phyloP scores from a whole-genome alignment of 495 filamentous ascomycete species.

The Chaetomium fimeti region DNA sequence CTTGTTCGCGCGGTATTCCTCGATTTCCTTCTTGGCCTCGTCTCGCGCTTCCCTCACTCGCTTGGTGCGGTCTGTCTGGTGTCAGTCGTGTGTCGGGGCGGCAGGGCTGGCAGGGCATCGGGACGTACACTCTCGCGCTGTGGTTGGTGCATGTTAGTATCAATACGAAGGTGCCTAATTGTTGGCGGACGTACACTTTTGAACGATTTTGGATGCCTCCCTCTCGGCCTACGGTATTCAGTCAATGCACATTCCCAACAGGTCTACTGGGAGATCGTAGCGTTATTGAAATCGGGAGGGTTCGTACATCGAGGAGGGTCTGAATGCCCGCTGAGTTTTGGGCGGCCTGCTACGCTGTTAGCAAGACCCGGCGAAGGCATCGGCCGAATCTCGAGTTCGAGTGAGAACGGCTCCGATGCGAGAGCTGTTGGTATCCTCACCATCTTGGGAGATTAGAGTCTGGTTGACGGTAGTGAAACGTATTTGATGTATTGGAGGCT shows the following conservation, averaged over 20 bases:
- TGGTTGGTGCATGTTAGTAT: slow-evolving; percentile 16
- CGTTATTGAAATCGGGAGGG: slow-evolving; percentile 3
- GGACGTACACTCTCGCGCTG: slow-evolving; percentile 47
- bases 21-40: slow-evolving; percentile 97
- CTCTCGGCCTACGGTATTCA: slow-evolving; percentile 72
- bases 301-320: slow-evolving; percentile 92
- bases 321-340: slow-evolving; percentile 98
- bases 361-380: background rate
- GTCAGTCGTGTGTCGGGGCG: slow-evolving; percentile 3
- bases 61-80: slow-evolving; percentile 81
- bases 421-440: background rate
- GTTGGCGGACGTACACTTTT: slow-evolving; percentile 63
- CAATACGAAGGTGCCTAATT: background rate
- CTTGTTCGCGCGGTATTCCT: slow-evolving; percentile 85
- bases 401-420: background rate
- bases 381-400: background rate
- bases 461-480: background rate
- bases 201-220: slow-evolving; percentile 98
- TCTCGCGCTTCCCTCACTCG: slow-evolving; percentile 90
- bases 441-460: slow-evolving; percentile 2
- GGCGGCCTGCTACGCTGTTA: slow-evolving; percentile 65
- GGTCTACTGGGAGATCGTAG: background rate
- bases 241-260: background rate
- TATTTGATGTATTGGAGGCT: background rate
- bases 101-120: background rate